Percentiles rank a stretch among this genome's conserved stretches.
These are phyloP conservation scores for Globisporangium cylindrosporum DNA, from an alignment of 352 stramenopile genomes.

Conservation along the genomic window DNA sequence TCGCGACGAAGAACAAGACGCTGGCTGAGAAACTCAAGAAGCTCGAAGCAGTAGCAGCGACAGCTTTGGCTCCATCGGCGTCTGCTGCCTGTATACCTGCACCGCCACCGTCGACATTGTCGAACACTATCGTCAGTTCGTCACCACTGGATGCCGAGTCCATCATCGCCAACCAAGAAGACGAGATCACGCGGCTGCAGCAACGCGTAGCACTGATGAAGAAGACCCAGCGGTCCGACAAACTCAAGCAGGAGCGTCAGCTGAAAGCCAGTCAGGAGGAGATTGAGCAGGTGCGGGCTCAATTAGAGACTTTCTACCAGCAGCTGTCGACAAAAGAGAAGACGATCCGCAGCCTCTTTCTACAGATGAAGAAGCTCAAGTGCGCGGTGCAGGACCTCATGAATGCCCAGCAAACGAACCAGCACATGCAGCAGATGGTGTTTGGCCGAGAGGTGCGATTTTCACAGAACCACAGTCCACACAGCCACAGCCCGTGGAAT, in stretches of 20 bases:
- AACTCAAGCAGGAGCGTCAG: constrained; percentile 47
- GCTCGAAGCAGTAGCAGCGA: constrained; percentile 26
- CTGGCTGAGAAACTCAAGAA: constrained; percentile 42
- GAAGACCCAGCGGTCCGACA: constrained; percentile 47
- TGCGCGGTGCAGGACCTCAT: constrained; percentile 52
- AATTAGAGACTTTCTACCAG: constrained; percentile 51
- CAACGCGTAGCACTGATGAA: constrained; percentile 65
- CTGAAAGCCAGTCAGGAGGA: constrained; percentile 43
- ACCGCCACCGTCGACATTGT: background rate
- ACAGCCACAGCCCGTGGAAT: constrained; percentile 14
- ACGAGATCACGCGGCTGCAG: constrained; percentile 60
- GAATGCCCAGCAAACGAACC: constrained; percentile 47
- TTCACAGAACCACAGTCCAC: constrained; percentile 16
- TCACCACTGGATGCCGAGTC: constrained; percentile 28
- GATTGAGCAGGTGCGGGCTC: constrained; percentile 32
- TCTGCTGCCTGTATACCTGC: constrained; percentile 11
- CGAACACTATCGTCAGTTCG: background rate
- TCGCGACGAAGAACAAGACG: constrained; percentile 53
- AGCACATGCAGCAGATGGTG: constrained; percentile 43
- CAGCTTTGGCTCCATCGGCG: constrained; percentile 1
- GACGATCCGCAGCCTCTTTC: constrained; percentile 48
- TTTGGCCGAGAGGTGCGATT: constrained; percentile 34
- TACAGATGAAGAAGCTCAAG: constrained; percentile 80
- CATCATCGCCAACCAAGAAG: constrained; percentile 60
- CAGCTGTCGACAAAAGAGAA: constrained; percentile 61